phyloP scores from a whole-genome alignment of 164 flowering plant genomes.

The Amborella trichopoda region DNA sequence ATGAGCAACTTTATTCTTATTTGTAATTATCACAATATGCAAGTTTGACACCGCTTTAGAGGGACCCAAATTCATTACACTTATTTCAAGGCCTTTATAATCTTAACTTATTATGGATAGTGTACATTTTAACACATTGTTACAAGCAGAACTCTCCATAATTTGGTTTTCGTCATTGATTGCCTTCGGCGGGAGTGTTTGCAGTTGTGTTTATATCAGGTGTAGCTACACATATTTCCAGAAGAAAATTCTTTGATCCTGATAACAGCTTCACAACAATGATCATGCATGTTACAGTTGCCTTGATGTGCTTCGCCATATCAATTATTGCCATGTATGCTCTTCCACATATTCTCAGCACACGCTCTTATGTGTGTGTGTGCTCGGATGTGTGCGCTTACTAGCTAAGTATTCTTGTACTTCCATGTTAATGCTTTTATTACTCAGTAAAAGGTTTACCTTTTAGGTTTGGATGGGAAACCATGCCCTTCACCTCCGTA shows the following conservation, averaged over 20 bases:
- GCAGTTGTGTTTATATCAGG: constrained; percentile 46
- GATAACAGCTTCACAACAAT: constrained; percentile 65
- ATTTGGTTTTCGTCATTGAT: constrained; percentile 53
- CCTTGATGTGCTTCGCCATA: constrained; percentile 47
- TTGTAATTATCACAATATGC: not conserved
- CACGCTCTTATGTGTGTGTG: not conserved
- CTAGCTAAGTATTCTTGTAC: no score
- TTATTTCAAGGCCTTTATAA: not conserved
- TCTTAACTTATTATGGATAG: constrained; percentile 4
- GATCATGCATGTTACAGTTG: constrained; percentile 50
- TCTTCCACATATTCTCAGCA: not conserved
- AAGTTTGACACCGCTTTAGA: not conserved
- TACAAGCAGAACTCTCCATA: constrained; percentile 42
- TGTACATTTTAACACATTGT: not conserved
- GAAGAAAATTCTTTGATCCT: constrained; percentile 48
- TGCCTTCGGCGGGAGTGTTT: constrained; percentile 62
- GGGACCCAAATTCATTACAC: not conserved
- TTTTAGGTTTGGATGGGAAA: not conserved
- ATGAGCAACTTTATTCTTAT: constrained; percentile 14
- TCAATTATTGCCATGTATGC: constrained; percentile 66
- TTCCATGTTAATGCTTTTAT: no score
- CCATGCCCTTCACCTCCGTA: not conserved
- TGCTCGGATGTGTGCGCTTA: no score
- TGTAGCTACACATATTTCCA: constrained; percentile 43
- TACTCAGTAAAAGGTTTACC: not conserved